These are phyloP conservation scores for Phialocephala subalpina DNA, from an alignment of 2,329 filamentous ascomycete genomes.

Conservation along the genomic window DNA sequence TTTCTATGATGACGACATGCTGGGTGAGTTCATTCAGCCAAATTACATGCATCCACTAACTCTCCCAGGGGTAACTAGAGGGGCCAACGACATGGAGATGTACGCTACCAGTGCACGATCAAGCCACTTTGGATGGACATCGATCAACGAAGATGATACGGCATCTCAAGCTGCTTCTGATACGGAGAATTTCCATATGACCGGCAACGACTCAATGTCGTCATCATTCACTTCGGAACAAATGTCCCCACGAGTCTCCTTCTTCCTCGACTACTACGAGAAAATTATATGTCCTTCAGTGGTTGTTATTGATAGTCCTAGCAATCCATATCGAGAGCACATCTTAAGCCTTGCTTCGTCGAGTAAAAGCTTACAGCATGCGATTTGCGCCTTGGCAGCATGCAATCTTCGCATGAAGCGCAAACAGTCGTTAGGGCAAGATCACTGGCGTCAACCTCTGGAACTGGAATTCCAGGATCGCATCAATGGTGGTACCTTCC, in stretches of 20 bases:
- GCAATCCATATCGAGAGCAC: slow-evolving; percentile 86
- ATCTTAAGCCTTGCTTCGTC: slow-evolving; percentile 79
- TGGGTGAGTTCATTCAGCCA: slow-evolving; percentile 45
- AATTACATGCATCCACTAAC: slow-evolving; percentile 30
- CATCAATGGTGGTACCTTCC: slow-evolving; percentile 36
- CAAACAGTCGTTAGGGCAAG: slow-evolving; percentile 67
- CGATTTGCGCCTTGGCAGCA: slow-evolving; percentile 86
- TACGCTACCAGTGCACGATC: slow-evolving; percentile 43
- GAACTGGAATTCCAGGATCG: slow-evolving; percentile 44
- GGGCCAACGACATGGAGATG: slow-evolving; percentile 38
- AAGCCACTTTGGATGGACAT: slow-evolving; percentile 43
- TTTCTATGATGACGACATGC: slow-evolving; percentile 48
- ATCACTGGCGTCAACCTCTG: slow-evolving; percentile 54
- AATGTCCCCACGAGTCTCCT: slow-evolving; percentile 81
- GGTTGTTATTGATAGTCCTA: slow-evolving; percentile 86
- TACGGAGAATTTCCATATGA: slow-evolving; percentile 38
- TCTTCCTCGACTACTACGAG: slow-evolving; percentile 92
- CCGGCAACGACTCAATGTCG: slow-evolving; percentile 56
- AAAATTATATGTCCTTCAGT: slow-evolving; percentile 92
- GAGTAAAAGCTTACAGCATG: slow-evolving; percentile 88
- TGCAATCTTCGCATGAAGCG: slow-evolving; percentile 91
- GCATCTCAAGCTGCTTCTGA: slow-evolving; percentile 39
- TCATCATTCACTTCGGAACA: slow-evolving; percentile 62
- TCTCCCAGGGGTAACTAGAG: slow-evolving; percentile 28
- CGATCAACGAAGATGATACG: slow-evolving; percentile 44